These are phyloP conservation scores for Irineochytrium annulatum DNA, from an alignment of 192 early-diverging fungal species.

Conservation along the genomic window DNA sequence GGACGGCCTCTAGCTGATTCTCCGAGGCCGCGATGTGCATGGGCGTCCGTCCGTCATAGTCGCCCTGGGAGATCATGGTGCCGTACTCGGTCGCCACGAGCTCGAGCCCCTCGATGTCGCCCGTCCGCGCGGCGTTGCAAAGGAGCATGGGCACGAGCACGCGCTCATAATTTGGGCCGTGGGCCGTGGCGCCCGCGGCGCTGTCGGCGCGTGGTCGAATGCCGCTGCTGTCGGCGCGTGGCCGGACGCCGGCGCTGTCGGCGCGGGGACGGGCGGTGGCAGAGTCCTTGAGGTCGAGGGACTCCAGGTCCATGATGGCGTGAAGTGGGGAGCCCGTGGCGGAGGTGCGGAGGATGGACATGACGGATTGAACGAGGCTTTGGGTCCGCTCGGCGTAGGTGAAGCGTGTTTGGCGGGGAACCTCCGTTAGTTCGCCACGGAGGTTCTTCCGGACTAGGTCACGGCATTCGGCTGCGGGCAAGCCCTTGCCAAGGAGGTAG, in stretches of 20 bases:
- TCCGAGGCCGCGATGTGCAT: conserved; percentile 83
- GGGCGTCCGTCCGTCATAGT: conserved; percentile 74
- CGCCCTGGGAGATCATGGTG: conserved; percentile 65
- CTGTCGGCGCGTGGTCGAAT: conserved; percentile 8
- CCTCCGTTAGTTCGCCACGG: conserved; percentile 86
- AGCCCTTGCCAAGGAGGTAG: conserved; percentile 76
- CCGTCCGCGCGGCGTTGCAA: conserved; percentile 79
- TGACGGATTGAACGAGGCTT: conserved; percentile 25
- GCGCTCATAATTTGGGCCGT: conserved; percentile 50
- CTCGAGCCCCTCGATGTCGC: conserved; percentile 76
- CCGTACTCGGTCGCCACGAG: conserved; percentile 51
- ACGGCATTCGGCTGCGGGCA: conserved; percentile 67
- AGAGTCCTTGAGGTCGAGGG: conserved; percentile 4
- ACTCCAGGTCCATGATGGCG: background rate
- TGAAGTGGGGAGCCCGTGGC: background rate
- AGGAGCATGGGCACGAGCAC: conserved; percentile 78
- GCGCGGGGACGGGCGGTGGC: background rate
- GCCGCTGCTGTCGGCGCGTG: conserved; percentile 7
- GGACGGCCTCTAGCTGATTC: conserved; percentile 65
- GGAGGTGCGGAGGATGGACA: conserved; percentile 16
- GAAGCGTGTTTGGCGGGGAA: conserved; percentile 61
- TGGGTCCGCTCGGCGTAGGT: conserved; percentile 61
- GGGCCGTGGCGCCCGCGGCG: background rate
- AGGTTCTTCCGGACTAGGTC: conserved; percentile 78
- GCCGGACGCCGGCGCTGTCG: background rate